Percentiles rank a stretch among this genome's conserved stretches.
Conservation (phyloP, 2,329 filamentous ascomycete species). For the Penicillium hesseltinei region DNA sequence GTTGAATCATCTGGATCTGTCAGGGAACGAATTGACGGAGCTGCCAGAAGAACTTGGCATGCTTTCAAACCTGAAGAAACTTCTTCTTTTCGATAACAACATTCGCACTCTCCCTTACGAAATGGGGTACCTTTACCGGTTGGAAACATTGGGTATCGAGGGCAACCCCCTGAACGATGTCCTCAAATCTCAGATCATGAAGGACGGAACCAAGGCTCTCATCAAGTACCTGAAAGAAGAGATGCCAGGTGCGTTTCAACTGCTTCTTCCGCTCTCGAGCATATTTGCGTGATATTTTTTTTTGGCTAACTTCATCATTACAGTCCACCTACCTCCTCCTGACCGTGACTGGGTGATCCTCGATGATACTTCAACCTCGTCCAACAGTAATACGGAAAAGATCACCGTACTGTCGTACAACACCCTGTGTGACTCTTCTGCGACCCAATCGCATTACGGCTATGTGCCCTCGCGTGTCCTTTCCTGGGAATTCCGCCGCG, state of each 20-base stretch:
- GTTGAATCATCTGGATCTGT: slow-evolving; percentile 80
- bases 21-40: slow-evolving; percentile 77
- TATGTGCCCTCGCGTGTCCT: slow-evolving; percentile 83
- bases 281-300: neutral
- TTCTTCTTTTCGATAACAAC: slow-evolving; percentile 87
- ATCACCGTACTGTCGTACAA: slow-evolving; percentile 93
- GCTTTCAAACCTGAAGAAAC: slow-evolving; percentile 85
- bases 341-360: slow-evolving; percentile 78
- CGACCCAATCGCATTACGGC: slow-evolving; percentile 79
- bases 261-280: neutral
- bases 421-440: slow-evolving; percentile 90
- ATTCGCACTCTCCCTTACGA: slow-evolving; percentile 80
- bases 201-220: slow-evolving; percentile 81
- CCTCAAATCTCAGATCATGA: slow-evolving; percentile 77
- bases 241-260: slow-evolving; percentile 67
- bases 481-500: slow-evolving; percentile 81
- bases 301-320: slow-evolving; percentile 20
- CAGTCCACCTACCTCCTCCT: slow-evolving; percentile 74
- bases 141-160: slow-evolving; percentile 88
- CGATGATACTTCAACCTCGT: slow-evolving; percentile 49
- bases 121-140: slow-evolving; percentile 80
- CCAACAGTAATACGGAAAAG: slow-evolving; percentile 59
- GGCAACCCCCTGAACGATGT: slow-evolving; percentile 80
- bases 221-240: slow-evolving; percentile 80
- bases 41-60: slow-evolving; percentile 92